Evolutionary conservation across 2,329 filamentous ascomycete genomes (phyloP), one percentile per base, ranked within the genome.

Genomic region (Colletotrichum tabaci): DNA sequence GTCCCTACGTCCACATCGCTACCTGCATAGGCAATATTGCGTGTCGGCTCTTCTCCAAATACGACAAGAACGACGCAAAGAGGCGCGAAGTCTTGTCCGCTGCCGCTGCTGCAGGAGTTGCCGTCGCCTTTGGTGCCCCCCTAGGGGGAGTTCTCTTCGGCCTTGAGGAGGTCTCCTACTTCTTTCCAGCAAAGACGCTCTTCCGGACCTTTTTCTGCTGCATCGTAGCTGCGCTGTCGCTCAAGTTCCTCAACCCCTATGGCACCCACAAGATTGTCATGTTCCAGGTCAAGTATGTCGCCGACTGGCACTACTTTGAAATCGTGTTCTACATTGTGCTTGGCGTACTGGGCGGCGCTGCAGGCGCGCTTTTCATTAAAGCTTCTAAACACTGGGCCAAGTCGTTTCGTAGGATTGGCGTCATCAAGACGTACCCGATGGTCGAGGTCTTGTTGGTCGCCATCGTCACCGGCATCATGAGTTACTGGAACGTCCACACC

Each of bases 161-260:
- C 44, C 83, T 98, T 40, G 96, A 99, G 82, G 96, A 98, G 87
- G 95, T 98, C 73, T 91, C 94, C 76, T 98, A 98, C 82, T 98
- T 98, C 82, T 98, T 98, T 80, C 96, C 96, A 0, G 94, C 96
- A 7, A 98, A 99, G 84, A 98, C 96, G 0, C 88, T 99, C 10
- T 99, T 99, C 84, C 88, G 96, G 64, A 98, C 96, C 0, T 99
- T 99, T 82, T 98, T 98, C 83, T 98, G 96, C 85, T 98, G 96
- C 82, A 98, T 98, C 76, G 92, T 93, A 42, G 95, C 96, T 1
- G 95, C 96, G 0, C 83, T 99, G 44, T 96, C 95, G 1, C 86
- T 99, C 76, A 98, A 98, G 78, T 98, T 98, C 75, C 86, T 98
- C 47, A 97, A 99, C 77, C 96, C 96, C 0, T 99, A 98, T 77